Conservation (phyloP, 139 green algal genomes). For the Pleodorina starrii region DNA sequence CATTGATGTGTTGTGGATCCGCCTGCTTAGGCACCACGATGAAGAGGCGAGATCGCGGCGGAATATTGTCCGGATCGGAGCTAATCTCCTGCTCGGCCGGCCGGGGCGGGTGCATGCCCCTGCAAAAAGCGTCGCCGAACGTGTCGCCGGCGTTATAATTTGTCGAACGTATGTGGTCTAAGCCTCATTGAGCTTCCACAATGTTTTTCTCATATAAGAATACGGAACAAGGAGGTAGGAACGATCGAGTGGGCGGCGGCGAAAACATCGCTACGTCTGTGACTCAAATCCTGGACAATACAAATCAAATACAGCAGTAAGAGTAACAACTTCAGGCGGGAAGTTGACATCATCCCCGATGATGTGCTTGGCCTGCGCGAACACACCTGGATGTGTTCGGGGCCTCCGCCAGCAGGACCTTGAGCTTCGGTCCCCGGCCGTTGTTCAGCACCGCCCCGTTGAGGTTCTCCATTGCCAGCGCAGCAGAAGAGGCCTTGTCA, state of each 20-base stretch:
- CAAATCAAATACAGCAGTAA: too few relatives aligned
- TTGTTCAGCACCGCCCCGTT: conserved; percentile 91
- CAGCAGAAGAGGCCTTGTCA: conserved; percentile 84
- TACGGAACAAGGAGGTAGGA: too few relatives aligned
- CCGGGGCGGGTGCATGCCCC: conserved; percentile 47
- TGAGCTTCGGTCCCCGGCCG: conserved; percentile 87
- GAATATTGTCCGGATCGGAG: conserved; percentile 91
- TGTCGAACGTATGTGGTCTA: too few relatives aligned
- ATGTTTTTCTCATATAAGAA: too few relatives aligned
- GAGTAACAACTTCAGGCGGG: too few relatives aligned
- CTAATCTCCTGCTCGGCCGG: conserved; percentile 67
- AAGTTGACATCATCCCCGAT: too few relatives aligned
- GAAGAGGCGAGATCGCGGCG: conserved; percentile 88
- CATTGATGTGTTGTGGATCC: conserved; percentile 80
- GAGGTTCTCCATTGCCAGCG: conserved; percentile 87
- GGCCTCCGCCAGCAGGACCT: conserved; percentile 92
- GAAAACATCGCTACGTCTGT: too few relatives aligned
- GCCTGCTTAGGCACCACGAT: conserved; percentile 92
- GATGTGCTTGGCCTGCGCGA: background rate
- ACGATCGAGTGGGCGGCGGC: too few relatives aligned
- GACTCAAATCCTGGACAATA: too few relatives aligned
- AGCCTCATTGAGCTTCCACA: too few relatives aligned
- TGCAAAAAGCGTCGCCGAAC: too few relatives aligned
- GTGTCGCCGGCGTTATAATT: too few relatives aligned
- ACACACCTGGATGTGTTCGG: conserved; percentile 59